A percentile compares a stretch with the other conserved stretches of the same genome.
phyloP scores from a whole-genome alignment of 2,329 filamentous ascomycete genomes.

The Exophiala aquamarina region DNA sequence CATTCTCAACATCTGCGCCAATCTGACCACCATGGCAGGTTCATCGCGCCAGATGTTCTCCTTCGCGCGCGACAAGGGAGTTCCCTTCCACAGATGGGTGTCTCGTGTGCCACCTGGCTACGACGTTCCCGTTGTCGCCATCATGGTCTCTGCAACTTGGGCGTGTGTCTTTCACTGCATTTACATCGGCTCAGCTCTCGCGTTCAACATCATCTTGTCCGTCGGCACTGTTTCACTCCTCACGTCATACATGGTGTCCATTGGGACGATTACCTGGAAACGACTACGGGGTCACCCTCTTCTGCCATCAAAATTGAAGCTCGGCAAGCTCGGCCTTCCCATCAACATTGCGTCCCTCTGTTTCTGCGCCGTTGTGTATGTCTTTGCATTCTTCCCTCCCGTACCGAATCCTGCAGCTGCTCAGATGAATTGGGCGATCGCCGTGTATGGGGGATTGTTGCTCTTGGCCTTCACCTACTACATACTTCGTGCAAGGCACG shows the following conservation, averaged over 20 bases:
- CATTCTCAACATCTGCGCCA: constrained; percentile 28
- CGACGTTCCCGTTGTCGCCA: constrained; percentile 17
- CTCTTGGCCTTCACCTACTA: constrained; percentile 46
- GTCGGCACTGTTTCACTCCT: constrained; percentile 39
- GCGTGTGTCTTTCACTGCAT: no score
- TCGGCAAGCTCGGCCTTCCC: constrained; percentile 30
- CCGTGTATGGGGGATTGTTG: constrained; percentile 47
- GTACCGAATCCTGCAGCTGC: constrained; percentile 27
- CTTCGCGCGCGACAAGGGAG: constrained; percentile 42
- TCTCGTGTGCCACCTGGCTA: constrained; percentile 6
- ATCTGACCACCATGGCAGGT: constrained; percentile 37
- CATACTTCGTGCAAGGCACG: constrained; percentile 38
- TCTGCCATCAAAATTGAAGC: constrained; percentile 42
- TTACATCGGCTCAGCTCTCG: constrained; percentile 34
- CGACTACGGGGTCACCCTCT: constrained; percentile 42
- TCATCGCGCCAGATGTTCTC: constrained; percentile 37
- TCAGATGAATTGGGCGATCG: constrained; percentile 42
- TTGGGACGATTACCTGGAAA: constrained; percentile 46
- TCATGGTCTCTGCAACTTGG: no score
- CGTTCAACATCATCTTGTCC: constrained; percentile 42
- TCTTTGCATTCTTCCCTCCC: constrained; percentile 42
- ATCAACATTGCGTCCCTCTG: constrained; percentile 37
- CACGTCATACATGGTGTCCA: constrained; percentile 41
- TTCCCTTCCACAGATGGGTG: constrained; percentile 34
- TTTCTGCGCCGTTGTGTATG: constrained; percentile 34